Evolutionary conservation across 306 rosid genomes (phyloP), one percentile per base, ranked within the genome.

Genomic region (Argentina anserina): DNA sequence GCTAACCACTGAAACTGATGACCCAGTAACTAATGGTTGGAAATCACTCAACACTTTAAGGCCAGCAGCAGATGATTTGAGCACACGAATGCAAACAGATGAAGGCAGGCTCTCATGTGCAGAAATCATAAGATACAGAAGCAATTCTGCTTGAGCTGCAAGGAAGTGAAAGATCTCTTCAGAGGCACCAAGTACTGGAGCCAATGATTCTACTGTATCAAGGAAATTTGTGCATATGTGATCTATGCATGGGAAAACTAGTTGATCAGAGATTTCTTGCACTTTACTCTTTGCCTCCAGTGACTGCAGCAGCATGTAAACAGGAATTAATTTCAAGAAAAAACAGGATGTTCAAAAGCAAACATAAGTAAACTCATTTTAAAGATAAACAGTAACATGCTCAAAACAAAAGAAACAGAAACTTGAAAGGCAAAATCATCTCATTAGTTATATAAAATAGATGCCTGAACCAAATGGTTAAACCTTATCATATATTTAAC

Each of bases 41-140:
- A 87, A 80, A 70, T 84, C 93, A 81, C 82, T 75, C 77, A 94
- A 78, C 28, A 79, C 74, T 84, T 86, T 87, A 67, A 94, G 94
- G 67, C 90, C 91, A 49, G 85, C 87, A 75, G 86, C 88, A 17
- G 86, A 81, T 56, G 91, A 86, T 79, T 88, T 88, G 68, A 94
- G 70, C 74, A 89, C 81, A 46, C 84, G 87, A 43, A 83, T 66
- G 58, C 87, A 86, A 74, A 76, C 67, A 70, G 80, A 72, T 65
- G 85, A 49, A 63, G 90, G 75, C 56, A 85, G 76, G 72, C 78
- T 76, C 69, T 84, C 85, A 73, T 61, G 60, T 42, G 84, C 87
- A 82, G 88, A 77, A 76, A 89, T 82, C 56, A 86, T 78, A 53
- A 91, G 84, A 65, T 78, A 78, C 71, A 86, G 83, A 79, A 94